Base-by-base conservation (phyloP, 1,284 basidiomycete genomes). In the Irpex lacteus region DNA sequence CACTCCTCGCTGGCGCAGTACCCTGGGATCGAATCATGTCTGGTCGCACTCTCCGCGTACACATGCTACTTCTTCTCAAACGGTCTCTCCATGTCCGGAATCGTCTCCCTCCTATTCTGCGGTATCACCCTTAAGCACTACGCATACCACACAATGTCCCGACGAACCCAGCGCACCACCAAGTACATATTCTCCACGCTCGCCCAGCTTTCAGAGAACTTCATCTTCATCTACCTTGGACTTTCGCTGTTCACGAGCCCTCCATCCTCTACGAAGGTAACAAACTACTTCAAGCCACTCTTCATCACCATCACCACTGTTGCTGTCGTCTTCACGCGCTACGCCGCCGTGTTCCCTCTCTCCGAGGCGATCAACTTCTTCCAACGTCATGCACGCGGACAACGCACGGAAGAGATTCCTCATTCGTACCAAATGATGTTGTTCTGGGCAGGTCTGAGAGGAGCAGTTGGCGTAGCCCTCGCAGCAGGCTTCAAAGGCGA, bases 111-210 rank as follows among this genome's bases (percentile, higher is more conserved):
- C 36, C 87, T 99, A 40, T 98, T 99, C 82, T 99, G 97, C 76
- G 97, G 97, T 65, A 98, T 99, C 77, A 99, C 97, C 0, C 86
- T 99, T 71, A 99, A 99, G 78, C 98, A 99, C 76, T 99, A 99
- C 73, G 97, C 97, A 2, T 98, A 98, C 75, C 96, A 98, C 81
- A 99, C 95, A 63, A 99, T 99, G 97, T 98, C 96, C 3, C 86
- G 87, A 32, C 88, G 94, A 62, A 98, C 98, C 0, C 98, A 99
- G 74, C 85, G 92, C 54, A 93, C 96, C 11, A 95, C 93, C n/a
- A 96, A 97, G 75, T 98, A 96, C 81, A 92, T 98, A 67, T 98
- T 98, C 78, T 88, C 89, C 3, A 93, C 92, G 0, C 88, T 98
- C 57, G 95, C 96, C 0, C 92, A 96, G 72, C 86, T 99, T 21